Evolutionary conservation across 495 filamentous ascomycete species (phyloP).

Genomic region (Annulohypoxylon bovei): DNA sequence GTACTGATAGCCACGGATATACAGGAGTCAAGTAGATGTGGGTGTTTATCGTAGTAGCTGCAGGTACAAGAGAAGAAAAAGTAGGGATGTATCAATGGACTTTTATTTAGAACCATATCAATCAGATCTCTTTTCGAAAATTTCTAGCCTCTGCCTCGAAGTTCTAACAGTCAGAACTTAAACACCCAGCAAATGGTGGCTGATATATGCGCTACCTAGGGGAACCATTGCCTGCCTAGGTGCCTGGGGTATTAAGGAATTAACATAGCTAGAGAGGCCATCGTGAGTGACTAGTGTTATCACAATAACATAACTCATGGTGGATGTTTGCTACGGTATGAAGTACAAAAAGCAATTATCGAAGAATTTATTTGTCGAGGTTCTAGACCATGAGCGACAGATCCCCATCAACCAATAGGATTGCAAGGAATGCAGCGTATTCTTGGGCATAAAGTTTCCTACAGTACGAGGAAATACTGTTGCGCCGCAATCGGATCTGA

Average conservation of each 20-base stretch:
- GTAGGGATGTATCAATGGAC: background rate
- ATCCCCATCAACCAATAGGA: background rate
- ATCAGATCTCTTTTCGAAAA: background rate
- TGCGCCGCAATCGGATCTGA: constrained; percentile 41
- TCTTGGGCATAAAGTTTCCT: background rate
- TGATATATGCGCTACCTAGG: too few relatives aligned
- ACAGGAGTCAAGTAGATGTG: background rate
- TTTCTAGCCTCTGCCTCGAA: background rate
- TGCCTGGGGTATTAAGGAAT: too few relatives aligned
- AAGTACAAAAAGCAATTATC: background rate
- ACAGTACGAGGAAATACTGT: background rate
- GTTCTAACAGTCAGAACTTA: background rate
- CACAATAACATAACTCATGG: too few relatives aligned
- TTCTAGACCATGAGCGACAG: background rate
- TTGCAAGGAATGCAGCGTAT: background rate
- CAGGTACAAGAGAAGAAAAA: background rate
- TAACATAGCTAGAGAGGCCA: too few relatives aligned
- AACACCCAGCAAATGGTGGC: background rate
- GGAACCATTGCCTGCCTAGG: too few relatives aligned
- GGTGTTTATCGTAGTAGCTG: background rate
- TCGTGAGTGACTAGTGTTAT: background rate
- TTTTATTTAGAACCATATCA: background rate
- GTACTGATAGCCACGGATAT: background rate
- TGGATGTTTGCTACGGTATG: too few relatives aligned
- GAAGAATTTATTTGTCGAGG: background rate